phyloP scores from a whole-genome alignment of 2,329 filamentous ascomycete genomes.

The Verticillium longisporum region DNA sequence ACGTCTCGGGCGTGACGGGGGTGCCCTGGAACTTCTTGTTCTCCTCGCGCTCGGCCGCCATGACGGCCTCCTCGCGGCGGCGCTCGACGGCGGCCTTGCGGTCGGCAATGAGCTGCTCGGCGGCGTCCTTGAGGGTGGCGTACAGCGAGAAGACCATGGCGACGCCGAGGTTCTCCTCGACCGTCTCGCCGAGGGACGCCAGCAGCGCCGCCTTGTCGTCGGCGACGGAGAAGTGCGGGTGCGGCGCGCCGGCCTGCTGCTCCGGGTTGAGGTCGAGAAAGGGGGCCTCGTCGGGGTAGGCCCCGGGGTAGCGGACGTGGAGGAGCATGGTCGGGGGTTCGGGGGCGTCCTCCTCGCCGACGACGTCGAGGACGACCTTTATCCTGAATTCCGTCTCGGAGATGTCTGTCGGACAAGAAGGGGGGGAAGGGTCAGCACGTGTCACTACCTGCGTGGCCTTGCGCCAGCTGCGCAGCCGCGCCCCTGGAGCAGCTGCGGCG shows the following conservation, averaged over 20 bases:
- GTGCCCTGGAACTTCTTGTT: constrained; percentile 95
- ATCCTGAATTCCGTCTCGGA: constrained; percentile 86
- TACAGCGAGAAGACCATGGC: constrained; percentile 95
- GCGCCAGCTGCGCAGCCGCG: too few species aligned
- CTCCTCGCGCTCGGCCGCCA: constrained; percentile 75
- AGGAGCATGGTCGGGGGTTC: constrained; percentile 70
- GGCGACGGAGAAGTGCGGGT: constrained; percentile 71
- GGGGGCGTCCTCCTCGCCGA: constrained; percentile 52
- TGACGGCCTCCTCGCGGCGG: constrained; percentile 44
- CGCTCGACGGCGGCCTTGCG: constrained; percentile 60
- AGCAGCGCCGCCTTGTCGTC: constrained; percentile 74
- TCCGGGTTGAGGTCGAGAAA: constrained; percentile 71
- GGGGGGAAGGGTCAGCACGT: background rate
- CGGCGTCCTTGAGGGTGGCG: constrained; percentile 78
- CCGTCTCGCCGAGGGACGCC: constrained; percentile 61
- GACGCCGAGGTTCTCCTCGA: constrained; percentile 93
- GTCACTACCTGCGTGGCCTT: too few species aligned
- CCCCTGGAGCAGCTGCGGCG: too few species aligned
- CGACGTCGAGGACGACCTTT: constrained; percentile 75
- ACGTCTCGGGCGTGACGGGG: constrained; percentile 78
- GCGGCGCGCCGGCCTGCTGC: constrained; percentile 50
- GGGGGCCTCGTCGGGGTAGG: constrained; percentile 84
- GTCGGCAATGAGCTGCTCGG: constrained; percentile 76
- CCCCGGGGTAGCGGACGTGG: constrained; percentile 80
- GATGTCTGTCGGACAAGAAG: constrained; percentile 54